Conservation (phyloP, 805 yeast species). For the Ogataea ramenticola region DNA sequence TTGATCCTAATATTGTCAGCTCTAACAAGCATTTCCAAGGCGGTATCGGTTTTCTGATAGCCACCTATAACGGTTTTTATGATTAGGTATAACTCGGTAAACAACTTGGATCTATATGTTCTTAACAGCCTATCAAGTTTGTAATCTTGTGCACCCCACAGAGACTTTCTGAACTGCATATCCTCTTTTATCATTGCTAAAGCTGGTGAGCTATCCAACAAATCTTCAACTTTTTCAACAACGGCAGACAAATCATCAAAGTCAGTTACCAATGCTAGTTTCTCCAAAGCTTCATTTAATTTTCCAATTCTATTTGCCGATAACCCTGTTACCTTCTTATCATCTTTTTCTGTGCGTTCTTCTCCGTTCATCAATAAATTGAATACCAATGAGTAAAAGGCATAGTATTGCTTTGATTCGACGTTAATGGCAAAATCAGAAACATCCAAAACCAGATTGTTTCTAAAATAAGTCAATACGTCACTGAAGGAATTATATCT, state of each 20-base stretch:
- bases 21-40: constrained; percentile 50
- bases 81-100: constrained; percentile 36
- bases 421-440: constrained; percentile 63
- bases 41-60: constrained; percentile 11
- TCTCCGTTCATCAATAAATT: constrained; percentile 42
- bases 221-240: constrained; percentile 5
- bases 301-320: constrained; percentile 62
- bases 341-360: neutral
- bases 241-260: constrained; percentile 43
- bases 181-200: constrained; percentile 8
- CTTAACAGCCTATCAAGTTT: constrained; percentile 33
- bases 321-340: constrained; percentile 1
- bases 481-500: constrained; percentile 49
- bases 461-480: constrained; percentile 26
- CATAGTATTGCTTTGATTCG: constrained; percentile 67
- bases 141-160: constrained; percentile 40
- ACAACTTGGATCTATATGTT: constrained; percentile 27
- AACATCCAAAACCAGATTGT: constrained; percentile 53
- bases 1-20: constrained; percentile 70
- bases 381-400: constrained; percentile 54
- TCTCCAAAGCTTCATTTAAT: constrained; percentile 53
- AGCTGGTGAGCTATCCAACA: constrained; percentile 4
- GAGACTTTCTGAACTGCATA: constrained; percentile 39
- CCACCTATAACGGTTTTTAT: constrained; percentile 30
- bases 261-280: constrained; percentile 63